These are phyloP conservation scores for Phaseolus coccineus DNA, from an alignment of 331 rosid species.

Conservation along the genomic window DNA sequence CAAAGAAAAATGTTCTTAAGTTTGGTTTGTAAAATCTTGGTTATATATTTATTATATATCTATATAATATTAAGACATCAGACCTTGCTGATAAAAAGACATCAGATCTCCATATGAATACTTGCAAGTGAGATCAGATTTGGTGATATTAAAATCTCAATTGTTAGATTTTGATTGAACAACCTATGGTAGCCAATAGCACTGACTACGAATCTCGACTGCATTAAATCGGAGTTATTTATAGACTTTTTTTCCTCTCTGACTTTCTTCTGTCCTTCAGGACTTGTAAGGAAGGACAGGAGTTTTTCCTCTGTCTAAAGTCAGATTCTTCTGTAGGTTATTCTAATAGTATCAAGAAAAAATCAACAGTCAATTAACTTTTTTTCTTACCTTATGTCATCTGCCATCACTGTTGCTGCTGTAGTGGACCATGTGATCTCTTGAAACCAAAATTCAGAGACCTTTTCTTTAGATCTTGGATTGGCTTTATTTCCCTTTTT, in stretches of 20 bases:
- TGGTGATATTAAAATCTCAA: not conserved
- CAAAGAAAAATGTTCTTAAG: not conserved
- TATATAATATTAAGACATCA: not conserved
- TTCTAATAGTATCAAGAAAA: not conserved
- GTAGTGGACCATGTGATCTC: conserved; percentile 9
- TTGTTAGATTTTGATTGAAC: not conserved
- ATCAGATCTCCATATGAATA: too few relatives aligned
- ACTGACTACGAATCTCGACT: not conserved
- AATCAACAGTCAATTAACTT: not conserved
- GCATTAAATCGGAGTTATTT: not conserved
- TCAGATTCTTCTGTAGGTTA: not conserved
- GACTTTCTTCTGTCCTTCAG: too few relatives aligned
- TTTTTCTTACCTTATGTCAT: not conserved
- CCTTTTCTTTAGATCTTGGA: not conserved
- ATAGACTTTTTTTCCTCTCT: not conserved
- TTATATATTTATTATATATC: not conserved
- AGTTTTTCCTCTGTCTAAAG: not conserved
- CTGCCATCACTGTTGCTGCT: not conserved
- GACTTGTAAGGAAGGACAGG: not conserved
- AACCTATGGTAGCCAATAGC: not conserved
- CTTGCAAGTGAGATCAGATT: not conserved
- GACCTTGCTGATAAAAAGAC: too few relatives aligned
- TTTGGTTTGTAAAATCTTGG: not conserved
- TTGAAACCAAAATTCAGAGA: not conserved
- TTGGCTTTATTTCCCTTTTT: not conserved